Evolutionary conservation across 345 rosid species (phyloP), one percentile per base, ranked within the genome.

Genomic region (Combretum micranthum): DNA sequence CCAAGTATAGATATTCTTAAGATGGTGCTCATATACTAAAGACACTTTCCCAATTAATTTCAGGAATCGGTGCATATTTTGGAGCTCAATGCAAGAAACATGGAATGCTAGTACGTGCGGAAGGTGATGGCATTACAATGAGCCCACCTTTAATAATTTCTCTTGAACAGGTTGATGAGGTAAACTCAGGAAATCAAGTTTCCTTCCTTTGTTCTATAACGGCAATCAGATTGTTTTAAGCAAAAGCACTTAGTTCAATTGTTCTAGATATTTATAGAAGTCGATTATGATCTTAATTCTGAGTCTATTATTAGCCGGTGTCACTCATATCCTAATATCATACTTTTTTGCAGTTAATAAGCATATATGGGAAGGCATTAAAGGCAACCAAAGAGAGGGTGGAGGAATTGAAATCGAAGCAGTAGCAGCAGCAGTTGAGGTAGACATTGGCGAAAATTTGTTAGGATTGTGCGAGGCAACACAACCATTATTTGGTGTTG

Each of bases 41-140:
- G 49, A 20, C 46, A 44, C 44, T 47, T 21, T 20, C 48, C 8
- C 22, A 10, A 13, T 63, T 19, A 50, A 22, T 47, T n/a, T n/a
- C 71, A 89, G 99, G 97, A 44, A 16, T 93, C 44, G 97, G 96
- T 0, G 80, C 88, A 54, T 93, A 78, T 73, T 93, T 93, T 60
- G 99, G 86, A 72, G 87, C 92, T 1, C 84, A 85, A 60, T 90
- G 99, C 15, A 69, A 83, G 77, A 83, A 85, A 74, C 79, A 59
- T 0, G 97, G 97, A 42, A 75, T 93, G 95, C 32, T 93, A 68
- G 92, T 90, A 44, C 96, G 99, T 52, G 84, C 87, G 56, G 69
- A 95, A 19, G 99, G 99, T 23, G 96, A 93, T 67, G 74, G 26
- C 76, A 90, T 93, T 51, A 77, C 90, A 92, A 87, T 90, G 99